Conservation (phyloP, 768 basidiomycete species). For the Hortiboletus campestris region DNA sequence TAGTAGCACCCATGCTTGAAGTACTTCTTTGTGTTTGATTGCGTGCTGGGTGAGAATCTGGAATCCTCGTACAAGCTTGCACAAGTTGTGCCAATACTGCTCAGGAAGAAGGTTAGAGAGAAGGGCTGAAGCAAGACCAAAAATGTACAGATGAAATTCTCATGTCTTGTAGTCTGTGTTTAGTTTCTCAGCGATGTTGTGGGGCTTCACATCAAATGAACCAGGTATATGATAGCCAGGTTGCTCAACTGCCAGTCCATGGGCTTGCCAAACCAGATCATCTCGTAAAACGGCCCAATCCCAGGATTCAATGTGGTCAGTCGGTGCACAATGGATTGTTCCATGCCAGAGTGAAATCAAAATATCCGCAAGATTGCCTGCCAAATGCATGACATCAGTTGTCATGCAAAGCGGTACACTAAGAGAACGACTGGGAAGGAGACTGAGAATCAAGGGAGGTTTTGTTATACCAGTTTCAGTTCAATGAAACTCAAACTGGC, state of each 20-base stretch:
- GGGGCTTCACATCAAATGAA: no score
- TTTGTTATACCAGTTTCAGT: background rate
- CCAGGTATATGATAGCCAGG: no score
- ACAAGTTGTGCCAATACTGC: background rate
- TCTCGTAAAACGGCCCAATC: no score
- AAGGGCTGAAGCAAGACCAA: background rate
- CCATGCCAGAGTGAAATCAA: no score
- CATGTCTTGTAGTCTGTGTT: background rate
- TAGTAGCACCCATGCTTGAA: background rate
- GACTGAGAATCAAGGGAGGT: no score
- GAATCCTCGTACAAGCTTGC: background rate
- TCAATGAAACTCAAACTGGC: no score
- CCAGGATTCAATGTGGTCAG: no score
- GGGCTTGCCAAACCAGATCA: no score
- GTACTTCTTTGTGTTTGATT: background rate
- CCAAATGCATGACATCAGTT: no score
- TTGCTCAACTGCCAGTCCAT: no score
- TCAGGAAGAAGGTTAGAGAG: background rate
- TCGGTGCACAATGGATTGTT: no score
- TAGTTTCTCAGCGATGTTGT: background rate
- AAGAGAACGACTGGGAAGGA: background rate
- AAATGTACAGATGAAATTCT: background rate
- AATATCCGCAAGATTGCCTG: no score
- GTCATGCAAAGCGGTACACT: slow-evolving; percentile 4
- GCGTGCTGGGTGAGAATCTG: background rate